These are phyloP conservation scores for Penicillium salamii DNA, from an alignment of 495 filamentous ascomycete genomes.

Conservation along the genomic window DNA sequence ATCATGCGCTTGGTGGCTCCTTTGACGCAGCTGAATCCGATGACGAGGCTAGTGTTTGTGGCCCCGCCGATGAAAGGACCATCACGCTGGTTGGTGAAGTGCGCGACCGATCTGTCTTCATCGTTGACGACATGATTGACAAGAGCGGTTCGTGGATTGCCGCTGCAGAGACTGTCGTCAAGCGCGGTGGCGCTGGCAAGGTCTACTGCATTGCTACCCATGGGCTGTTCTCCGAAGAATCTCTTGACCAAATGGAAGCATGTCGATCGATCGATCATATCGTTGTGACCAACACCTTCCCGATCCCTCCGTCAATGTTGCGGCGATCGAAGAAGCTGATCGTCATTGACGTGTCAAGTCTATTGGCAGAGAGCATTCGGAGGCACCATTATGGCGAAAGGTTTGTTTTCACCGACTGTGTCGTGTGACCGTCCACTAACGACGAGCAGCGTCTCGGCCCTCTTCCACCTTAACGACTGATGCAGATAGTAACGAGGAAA, in stretches of 20 bases:
- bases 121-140: constrained; percentile 99
- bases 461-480: constrained; percentile 66
- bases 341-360: constrained; percentile 79
- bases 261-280: constrained; percentile 92
- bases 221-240: constrained; percentile 86
- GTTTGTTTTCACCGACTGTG: constrained; percentile 31
- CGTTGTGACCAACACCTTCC: constrained; percentile 95
- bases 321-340: constrained; percentile 77
- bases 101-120: constrained; percentile 77
- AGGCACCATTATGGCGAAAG: constrained; percentile 88
- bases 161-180: constrained; percentile 95
- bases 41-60: constrained; percentile 72
- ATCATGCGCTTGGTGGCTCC: constrained; percentile 76
- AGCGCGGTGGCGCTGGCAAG: constrained; percentile 84
- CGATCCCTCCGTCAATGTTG: constrained; percentile 70
- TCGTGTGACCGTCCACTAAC: constrained; percentile 6
- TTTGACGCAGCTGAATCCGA: constrained; percentile 78
- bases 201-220: constrained; percentile 98
- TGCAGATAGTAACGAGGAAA: constrained; percentile 19
- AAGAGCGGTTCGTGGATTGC: constrained; percentile 96
- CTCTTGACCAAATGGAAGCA: constrained; percentile 82
- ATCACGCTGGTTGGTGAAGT: constrained; percentile 96
- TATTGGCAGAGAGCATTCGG: constrained; percentile 88
- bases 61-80: constrained; percentile 80
- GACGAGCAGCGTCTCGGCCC: constrained; percentile 66